Conservation (phyloP, 2,329 filamentous ascomycete species). For the Phoma sp. region DNA sequence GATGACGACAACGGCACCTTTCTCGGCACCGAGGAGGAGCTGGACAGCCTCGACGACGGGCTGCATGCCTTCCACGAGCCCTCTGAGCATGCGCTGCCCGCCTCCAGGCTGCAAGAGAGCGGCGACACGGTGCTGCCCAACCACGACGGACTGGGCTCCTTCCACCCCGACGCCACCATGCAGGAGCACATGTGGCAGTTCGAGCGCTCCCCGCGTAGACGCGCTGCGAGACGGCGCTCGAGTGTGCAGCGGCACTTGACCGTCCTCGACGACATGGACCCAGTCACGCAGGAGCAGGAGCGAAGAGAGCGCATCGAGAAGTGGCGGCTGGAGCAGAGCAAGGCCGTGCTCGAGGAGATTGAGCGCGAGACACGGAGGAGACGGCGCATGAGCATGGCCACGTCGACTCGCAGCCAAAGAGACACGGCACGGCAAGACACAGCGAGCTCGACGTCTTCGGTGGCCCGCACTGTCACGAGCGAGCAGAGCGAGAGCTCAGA, state of each 20-base stretch:
- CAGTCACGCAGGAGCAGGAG: slow-evolving; percentile 69
- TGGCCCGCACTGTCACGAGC: slow-evolving; percentile 32
- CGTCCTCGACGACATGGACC: slow-evolving; percentile 58
- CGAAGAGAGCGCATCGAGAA: slow-evolving; percentile 84
- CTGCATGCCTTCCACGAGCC: slow-evolving; percentile 83
- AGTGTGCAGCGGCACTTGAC: slow-evolving; percentile 65
- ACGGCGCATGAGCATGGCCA: slow-evolving; percentile 67
- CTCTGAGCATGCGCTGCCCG: slow-evolving; percentile 50
- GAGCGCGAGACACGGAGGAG: slow-evolving; percentile 78
- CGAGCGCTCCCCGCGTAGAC: slow-evolving; percentile 77
- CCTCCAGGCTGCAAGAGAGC: slow-evolving; percentile 60
- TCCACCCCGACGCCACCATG: slow-evolving; percentile 69
- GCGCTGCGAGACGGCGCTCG: slow-evolving; percentile 59
- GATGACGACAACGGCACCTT: slow-evolving; percentile 50
- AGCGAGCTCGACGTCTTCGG: slow-evolving; percentile 15
- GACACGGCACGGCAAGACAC: slow-evolving; percentile 27
- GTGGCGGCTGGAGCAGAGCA: slow-evolving; percentile 92
- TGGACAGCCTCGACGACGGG: slow-evolving; percentile 93
- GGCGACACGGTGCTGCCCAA: slow-evolving; percentile 78
- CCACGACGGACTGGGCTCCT: slow-evolving; percentile 91
- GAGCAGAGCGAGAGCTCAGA: slow-evolving; percentile 47
- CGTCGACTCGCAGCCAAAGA: slow-evolving; percentile 47
- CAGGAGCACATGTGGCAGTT: slow-evolving; percentile 91
- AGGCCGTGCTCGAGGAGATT: slow-evolving; percentile 83
- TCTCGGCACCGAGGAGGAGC: slow-evolving; percentile 67